Percentiles rank a stretch among this genome's conserved stretches.
Conservation (phyloP, 352 stramenopile species). For the Blastocystis sp. region DNA sequence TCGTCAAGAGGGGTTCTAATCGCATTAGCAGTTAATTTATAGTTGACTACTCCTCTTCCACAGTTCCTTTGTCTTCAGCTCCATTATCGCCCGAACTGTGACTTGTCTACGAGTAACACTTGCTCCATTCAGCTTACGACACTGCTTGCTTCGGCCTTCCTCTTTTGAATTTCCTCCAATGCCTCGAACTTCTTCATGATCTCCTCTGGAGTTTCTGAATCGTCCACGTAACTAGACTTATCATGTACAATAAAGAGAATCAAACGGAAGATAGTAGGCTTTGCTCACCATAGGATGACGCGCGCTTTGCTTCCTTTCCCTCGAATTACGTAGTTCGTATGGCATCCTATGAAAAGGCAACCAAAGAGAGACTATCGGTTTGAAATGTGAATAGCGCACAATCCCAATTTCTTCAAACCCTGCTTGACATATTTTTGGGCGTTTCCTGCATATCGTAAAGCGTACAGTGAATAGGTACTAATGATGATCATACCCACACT, state of each 20-base stretch:
- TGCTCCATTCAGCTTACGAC: neutral
- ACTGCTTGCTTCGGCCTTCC: constrained; percentile 25
- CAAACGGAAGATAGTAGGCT: constrained; percentile 34
- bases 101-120: neutral
- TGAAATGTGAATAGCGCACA: no score
- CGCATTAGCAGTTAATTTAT: neutral
- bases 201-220: constrained; percentile 50
- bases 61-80: neutral
- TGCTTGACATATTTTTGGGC: no score
- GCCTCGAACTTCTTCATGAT: constrained; percentile 71
- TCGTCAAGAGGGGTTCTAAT: constrained; percentile 19
- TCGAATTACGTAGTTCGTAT: constrained; percentile 19
- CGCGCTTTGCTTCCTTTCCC: neutral
- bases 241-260: neutral
- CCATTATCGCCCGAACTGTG: neutral
- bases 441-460: neutral
- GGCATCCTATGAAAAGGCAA: constrained; percentile 10
- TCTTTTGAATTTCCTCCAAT: constrained; percentile 68
- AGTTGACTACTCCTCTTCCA: neutral
- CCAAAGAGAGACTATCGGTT: no score
- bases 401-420: no score
- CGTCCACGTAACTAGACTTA: constrained; percentile 48
- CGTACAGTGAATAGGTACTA: neutral
- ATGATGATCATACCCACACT: no score
- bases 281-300: constrained; percentile 5